phyloP scores from a whole-genome alignment of 1,284 basidiomycete species.

The Irpex lacteus region DNA sequence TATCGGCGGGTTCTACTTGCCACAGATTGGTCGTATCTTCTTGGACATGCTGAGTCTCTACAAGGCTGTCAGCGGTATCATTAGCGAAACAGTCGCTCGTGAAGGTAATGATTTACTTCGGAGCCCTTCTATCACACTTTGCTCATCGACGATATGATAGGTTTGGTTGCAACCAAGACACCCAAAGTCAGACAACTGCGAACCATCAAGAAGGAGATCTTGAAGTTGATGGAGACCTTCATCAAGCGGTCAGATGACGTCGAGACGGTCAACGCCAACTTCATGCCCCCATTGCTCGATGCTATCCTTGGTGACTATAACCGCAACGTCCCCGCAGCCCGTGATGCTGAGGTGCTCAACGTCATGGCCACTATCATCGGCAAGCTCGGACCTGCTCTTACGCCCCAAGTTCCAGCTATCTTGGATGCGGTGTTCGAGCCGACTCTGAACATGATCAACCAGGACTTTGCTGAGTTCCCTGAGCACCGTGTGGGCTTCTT shows the following conservation, averaged over 20 bases:
- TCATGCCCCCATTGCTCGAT: constrained; percentile 95
- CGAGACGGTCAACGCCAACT: constrained; percentile 86
- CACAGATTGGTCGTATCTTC: constrained; percentile 95
- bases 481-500: constrained; percentile 99
- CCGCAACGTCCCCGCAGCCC: constrained; percentile 89
- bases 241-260: constrained; percentile 96
- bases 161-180: constrained; percentile 93
- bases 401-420: constrained; percentile 94
- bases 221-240: constrained; percentile 97
- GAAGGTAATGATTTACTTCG: constrained; percentile 56
- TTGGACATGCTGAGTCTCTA: constrained; percentile 98
- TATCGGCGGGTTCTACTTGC: constrained; percentile 95
- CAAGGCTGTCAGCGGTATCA: constrained; percentile 97
- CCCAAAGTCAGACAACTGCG: constrained; percentile 94
- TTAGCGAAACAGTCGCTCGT: constrained; percentile 88
- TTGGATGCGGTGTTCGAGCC: constrained; percentile 98
- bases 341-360: constrained; percentile 97
- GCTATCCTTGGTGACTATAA: constrained; percentile 97
- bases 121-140: neutral
- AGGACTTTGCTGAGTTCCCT: constrained; percentile 97
- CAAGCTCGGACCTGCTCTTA: constrained; percentile 79
- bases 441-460: constrained; percentile 98
- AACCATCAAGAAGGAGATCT: constrained; percentile 98
- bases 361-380: constrained; percentile 97
- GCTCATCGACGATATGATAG: constrained; percentile 35